A percentile compares a stretch with the other conserved stretches of the same genome.
These are phyloP conservation scores for Trichoderma sp. DNA, from an alignment of 2,329 filamentous ascomycete species.

Conservation along the genomic window DNA sequence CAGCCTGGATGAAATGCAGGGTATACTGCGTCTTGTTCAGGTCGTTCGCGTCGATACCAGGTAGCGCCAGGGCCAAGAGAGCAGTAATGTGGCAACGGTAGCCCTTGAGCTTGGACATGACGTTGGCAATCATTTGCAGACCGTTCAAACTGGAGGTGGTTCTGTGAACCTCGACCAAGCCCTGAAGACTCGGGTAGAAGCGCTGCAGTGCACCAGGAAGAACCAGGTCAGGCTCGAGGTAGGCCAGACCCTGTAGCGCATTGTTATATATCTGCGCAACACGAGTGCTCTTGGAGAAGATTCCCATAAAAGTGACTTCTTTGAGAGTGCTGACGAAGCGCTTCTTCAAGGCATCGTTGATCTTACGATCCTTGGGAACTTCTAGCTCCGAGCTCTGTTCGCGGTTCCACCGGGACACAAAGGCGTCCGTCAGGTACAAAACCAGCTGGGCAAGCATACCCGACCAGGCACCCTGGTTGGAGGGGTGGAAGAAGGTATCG, in stretches of 20 bases:
- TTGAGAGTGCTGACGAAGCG: slow-evolving; percentile 87
- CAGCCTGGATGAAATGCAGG: slow-evolving; percentile 90
- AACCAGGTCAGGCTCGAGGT: slow-evolving; percentile 86
- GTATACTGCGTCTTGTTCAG: slow-evolving; percentile 95
- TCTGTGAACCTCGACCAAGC: slow-evolving; percentile 93
- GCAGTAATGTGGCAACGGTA: slow-evolving; percentile 96
- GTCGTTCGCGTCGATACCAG: slow-evolving; percentile 97
- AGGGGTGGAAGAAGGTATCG: slow-evolving; percentile 98
- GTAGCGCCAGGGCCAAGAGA: slow-evolving; percentile 85
- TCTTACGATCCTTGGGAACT: slow-evolving; percentile 73
- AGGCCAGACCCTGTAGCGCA: slow-evolving; percentile 85
- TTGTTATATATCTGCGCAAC: slow-evolving; percentile 91
- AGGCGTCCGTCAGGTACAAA: slow-evolving; percentile 91
- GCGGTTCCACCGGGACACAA: slow-evolving; percentile 96
- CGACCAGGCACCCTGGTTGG: slow-evolving; percentile 91
- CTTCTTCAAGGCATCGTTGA: slow-evolving; percentile 78
- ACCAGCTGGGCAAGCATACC: slow-evolving; percentile 86
- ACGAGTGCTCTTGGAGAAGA: slow-evolving; percentile 93
- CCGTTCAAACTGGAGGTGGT: slow-evolving; percentile 92
- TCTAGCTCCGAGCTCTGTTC: slow-evolving; percentile 93
- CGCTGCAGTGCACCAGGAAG: slow-evolving; percentile 90
- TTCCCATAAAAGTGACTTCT: slow-evolving; percentile 96
- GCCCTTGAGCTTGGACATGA: slow-evolving; percentile 92
- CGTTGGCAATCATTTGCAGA: slow-evolving; percentile 85
- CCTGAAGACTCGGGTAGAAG: slow-evolving; percentile 96